These are phyloP conservation scores for Coriolopsis trogii DNA, from an alignment of 1,284 basidiomycete genomes.

Conservation along the genomic window DNA sequence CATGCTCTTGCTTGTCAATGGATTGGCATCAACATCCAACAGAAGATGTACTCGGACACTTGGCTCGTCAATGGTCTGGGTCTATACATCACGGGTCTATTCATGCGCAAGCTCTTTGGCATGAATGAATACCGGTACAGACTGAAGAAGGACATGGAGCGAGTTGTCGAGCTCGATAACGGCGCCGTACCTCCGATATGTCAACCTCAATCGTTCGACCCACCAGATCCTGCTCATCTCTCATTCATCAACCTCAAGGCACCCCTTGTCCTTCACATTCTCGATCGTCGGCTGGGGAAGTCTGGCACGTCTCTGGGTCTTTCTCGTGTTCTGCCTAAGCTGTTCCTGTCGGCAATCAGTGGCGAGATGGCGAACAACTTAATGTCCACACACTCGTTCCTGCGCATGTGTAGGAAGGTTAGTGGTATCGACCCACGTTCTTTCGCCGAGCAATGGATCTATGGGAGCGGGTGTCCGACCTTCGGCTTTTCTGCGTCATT, in stretches of 20 bases:
- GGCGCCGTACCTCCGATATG: conserved; percentile 93
- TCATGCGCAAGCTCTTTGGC: conserved; percentile 86
- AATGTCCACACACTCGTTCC: conserved; percentile 89
- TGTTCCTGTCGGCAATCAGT: conserved; percentile 93
- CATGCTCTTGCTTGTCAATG: conserved; percentile 95
- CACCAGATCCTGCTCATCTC: conserved; percentile 76
- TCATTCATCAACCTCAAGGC: conserved; percentile 96
- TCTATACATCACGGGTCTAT: conserved; percentile 89
- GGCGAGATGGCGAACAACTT: conserved; percentile 88
- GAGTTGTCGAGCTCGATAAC: conserved; percentile 88
- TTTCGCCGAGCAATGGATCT: conserved; percentile 99
- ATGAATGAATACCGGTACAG: conserved; percentile 98
- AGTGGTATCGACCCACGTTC: conserved; percentile 87
- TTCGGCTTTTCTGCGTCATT: conserved; percentile 92
- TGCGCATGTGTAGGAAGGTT: conserved; percentile 92
- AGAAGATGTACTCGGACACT: conserved; percentile 91
- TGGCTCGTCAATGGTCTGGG: conserved; percentile 97
- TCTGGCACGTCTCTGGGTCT: conserved; percentile 94
- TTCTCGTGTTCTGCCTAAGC: conserved; percentile 92
- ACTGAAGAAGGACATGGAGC: conserved; percentile 95
- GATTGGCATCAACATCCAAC: conserved; percentile 97
- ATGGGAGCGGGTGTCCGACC: conserved; percentile 93
- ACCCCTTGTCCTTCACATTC: conserved; percentile 93
- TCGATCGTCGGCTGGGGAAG: conserved; percentile 92
- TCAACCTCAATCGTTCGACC: conserved; percentile 83